Base-by-base conservation (phyloP, 495 filamentous ascomycete genomes). In the Neurospora tetraspora region DNA sequence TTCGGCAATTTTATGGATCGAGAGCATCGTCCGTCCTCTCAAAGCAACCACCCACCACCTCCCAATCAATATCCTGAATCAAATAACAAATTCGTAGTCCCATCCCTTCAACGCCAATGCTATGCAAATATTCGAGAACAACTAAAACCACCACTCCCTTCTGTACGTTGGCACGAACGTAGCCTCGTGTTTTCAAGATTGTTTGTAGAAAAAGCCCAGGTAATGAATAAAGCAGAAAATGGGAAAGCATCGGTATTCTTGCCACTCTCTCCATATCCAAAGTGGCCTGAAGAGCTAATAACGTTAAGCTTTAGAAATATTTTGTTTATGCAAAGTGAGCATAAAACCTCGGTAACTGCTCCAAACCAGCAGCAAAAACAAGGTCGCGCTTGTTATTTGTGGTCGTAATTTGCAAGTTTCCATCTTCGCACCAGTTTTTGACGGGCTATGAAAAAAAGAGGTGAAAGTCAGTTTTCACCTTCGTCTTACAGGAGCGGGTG, bases 401-500 rank as follows among this genome's bases (percentile, higher is more conserved):
- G 65, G 71, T 69, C 42, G 69, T 71, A 7, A 76, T 77, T n/a
- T 77, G 71, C 69, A 88, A 75, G 37, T 87, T 88, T 59, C 90
- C 90, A 39, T 91, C 86, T 45, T 93, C 85, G 78, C 93, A 96
- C 93, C 93, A 95, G 74, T 89, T 86, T 72, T 90, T 92, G 71
- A 94, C 85, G 47, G 90, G 89, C 90, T 93, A 72, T 14, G 53
- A 4, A 42, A 7, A 1, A 42, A 73, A 45, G 61, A 0, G 75
- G 40, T 47, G 74, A 85, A 78, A 84, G 81, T 71, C 38, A 42
- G 65, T 42, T n/a, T 5, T 5, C n/a, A 34, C 18, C 23, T 8
- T 61, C 27, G 2, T 31, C 14, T 16, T 65, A 20, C 43, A 23
- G n/a, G 43, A 47, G 45, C 11, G 11, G 68, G 18, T 10, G 4